Conservation (phyloP, 78 protist genomes). For the Neovahlkampfia damariscottae region DNA sequence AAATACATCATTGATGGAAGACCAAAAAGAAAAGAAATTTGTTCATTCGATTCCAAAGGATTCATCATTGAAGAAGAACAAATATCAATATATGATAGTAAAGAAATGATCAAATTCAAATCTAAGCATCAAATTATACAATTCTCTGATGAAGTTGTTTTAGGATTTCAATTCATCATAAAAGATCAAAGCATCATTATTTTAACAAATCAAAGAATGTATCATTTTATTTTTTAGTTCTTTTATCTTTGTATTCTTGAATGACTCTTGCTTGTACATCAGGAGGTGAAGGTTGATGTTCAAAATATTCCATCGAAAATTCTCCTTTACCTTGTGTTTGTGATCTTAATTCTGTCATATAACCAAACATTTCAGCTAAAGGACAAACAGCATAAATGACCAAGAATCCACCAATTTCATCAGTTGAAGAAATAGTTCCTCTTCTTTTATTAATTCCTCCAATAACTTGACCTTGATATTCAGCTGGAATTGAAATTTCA, state of each 20-base stretch:
- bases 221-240: background rate
- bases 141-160: too few relatives aligned
- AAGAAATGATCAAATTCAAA: too few relatives aligned
- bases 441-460: slow-evolving; percentile 46
- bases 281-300: background rate
- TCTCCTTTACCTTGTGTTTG: slow-evolving; percentile 74
- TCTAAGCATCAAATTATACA: too few relatives aligned
- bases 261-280: background rate
- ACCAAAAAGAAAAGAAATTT: too few relatives aligned
- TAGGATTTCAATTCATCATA: too few relatives aligned
- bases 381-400: slow-evolving; percentile 67
- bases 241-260: background rate
- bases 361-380: slow-evolving; percentile 85
- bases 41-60: too few relatives aligned
- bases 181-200: too few relatives aligned
- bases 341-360: slow-evolving; percentile 74
- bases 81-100: too few relatives aligned
- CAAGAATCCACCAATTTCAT: slow-evolving; percentile 17
- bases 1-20: too few relatives aligned
- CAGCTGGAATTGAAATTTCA: slow-evolving; percentile 68
- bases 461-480: slow-evolving; percentile 60
- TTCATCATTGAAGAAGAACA: too few relatives aligned
- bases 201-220: too few relatives aligned
- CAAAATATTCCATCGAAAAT: slow-evolving; percentile 63
- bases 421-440: slow-evolving; percentile 47